Evolutionary conservation across 495 filamentous ascomycete genomes (phyloP).

Genomic region (Trichoderma erinaceum): DNA sequence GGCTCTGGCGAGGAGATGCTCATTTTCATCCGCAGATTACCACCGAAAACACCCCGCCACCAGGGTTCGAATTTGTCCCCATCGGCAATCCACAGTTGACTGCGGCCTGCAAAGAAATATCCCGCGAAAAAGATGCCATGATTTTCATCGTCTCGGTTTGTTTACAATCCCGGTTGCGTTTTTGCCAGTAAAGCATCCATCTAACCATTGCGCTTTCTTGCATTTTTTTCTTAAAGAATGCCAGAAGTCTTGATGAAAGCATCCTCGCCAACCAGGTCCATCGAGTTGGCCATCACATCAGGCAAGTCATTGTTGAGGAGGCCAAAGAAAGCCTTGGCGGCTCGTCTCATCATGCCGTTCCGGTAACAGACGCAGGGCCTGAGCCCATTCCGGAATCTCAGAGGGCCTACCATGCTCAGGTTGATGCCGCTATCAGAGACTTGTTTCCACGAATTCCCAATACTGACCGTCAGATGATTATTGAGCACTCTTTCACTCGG

Average conservation of each 20-base stretch:
- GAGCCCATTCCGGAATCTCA: constrained; percentile 53
- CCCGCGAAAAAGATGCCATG: constrained; percentile 57
- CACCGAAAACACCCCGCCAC: constrained; percentile 47
- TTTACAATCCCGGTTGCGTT: constrained; percentile 16
- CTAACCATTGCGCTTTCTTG: background rate
- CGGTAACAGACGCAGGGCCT: constrained; percentile 23
- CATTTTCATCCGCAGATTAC: constrained; percentile 34
- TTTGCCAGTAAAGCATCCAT: background rate
- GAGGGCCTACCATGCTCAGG: constrained; percentile 63
- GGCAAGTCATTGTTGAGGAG: constrained; percentile 44
- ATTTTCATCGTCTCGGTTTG: constrained; percentile 77
- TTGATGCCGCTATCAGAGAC: constrained; percentile 67
- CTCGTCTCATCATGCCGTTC: background rate
- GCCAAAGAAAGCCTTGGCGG: constrained; percentile 32
- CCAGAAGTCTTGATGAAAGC: constrained; percentile 18
- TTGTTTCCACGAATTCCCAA: constrained; percentile 82
- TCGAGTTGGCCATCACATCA: constrained; percentile 74
- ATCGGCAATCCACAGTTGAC: constrained; percentile 72
- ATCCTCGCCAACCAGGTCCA: constrained; percentile 51
- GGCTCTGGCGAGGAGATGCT: background rate
- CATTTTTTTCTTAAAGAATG: background rate
- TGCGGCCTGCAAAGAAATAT: constrained; percentile 70
- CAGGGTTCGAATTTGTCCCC: constrained; percentile 81
- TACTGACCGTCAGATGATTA: constrained; percentile 67
- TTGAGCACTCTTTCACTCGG: constrained; percentile 78